Evolutionary conservation across 169 alveolate genomes (phyloP).

Genomic region (Cryptosporidium sp.): DNA sequence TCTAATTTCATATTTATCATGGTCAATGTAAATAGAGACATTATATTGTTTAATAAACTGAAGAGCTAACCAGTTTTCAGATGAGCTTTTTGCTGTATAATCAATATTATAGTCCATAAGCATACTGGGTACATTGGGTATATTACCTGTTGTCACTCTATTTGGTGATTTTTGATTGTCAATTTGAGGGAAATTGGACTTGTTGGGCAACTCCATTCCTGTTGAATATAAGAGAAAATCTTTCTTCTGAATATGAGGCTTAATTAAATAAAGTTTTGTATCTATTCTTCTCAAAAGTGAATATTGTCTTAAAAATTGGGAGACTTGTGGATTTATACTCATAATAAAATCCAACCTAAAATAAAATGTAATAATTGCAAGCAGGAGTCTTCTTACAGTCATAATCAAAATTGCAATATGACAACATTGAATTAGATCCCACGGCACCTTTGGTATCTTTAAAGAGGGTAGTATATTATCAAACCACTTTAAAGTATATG

Average conservation of each 20-base stretch:
- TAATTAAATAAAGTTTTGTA: constrained; percentile 56
- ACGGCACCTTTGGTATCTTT: constrained; percentile 67
- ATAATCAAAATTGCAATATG: constrained; percentile 59
- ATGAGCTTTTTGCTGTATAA: constrained; percentile 66
- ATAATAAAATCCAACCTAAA: constrained; percentile 72
- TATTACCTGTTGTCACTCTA: constrained; percentile 52
- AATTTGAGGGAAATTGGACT: neutral
- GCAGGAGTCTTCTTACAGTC: constrained; percentile 67
- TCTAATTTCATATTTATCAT: constrained; percentile 51
- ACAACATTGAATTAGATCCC: constrained; percentile 60
- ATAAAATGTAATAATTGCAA: constrained; percentile 52
- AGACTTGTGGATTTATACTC: constrained; percentile 69
- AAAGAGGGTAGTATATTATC: constrained; percentile 28
- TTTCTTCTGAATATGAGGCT: constrained; percentile 57
- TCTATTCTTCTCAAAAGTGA: constrained; percentile 67
- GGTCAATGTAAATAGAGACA: constrained; percentile 59
- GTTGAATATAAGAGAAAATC: constrained; percentile 46
- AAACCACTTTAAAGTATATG: constrained; percentile 31
- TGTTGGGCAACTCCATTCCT: constrained; percentile 4
- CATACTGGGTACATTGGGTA: constrained; percentile 63
- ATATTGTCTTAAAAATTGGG: constrained; percentile 38
- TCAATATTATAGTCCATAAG: constrained; percentile 64
- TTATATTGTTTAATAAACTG: constrained; percentile 69
- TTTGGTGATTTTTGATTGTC: neutral
- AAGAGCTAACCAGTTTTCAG: constrained; percentile 71